phyloP scores from a whole-genome alignment of 305 asterid genomes.

The Solanum hybrid region DNA sequence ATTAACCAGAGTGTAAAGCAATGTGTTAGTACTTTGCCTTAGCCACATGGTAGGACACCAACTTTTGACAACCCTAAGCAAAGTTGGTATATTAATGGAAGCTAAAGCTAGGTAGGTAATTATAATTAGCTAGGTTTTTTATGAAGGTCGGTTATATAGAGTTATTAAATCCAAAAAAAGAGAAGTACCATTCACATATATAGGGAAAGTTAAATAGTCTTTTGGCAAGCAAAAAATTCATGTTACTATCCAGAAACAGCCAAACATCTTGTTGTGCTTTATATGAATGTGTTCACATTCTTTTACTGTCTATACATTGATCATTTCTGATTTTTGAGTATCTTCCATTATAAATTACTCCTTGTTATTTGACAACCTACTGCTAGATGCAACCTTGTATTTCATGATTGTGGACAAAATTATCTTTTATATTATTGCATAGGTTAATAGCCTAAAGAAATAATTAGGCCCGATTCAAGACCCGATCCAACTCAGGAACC shows the following conservation, averaged over 20 bases:
- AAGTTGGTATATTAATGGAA: not conserved
- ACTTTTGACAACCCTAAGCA: not conserved
- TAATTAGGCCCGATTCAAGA: not conserved
- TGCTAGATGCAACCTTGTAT: not conserved
- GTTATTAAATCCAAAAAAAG: not conserved
- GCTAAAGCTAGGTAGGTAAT: conserved; percentile 6
- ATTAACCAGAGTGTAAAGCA: conserved; percentile 1
- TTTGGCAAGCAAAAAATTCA: not conserved
- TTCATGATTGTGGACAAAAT: not conserved
- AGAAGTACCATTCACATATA: not conserved
- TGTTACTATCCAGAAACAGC: conserved; percentile 3
- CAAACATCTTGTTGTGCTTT: conserved; percentile 3
- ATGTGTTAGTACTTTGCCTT: not conserved
- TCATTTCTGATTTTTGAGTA: not conserved
- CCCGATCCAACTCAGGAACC: not conserved
- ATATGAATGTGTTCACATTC: not conserved
- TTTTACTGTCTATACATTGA: not conserved
- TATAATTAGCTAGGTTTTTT: conserved; percentile 5
- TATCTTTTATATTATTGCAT: not conserved
- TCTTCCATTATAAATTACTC: not conserved
- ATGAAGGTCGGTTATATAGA: not conserved
- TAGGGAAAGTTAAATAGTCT: not conserved
- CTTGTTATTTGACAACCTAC: not conserved
- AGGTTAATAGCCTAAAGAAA: not conserved
- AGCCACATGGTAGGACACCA: conserved; percentile 7